Evolutionary conservation across 192 early-diverging fungal species (phyloP), one percentile per base, ranked within the genome.

Genomic region (Entomortierella lignicola): DNA sequence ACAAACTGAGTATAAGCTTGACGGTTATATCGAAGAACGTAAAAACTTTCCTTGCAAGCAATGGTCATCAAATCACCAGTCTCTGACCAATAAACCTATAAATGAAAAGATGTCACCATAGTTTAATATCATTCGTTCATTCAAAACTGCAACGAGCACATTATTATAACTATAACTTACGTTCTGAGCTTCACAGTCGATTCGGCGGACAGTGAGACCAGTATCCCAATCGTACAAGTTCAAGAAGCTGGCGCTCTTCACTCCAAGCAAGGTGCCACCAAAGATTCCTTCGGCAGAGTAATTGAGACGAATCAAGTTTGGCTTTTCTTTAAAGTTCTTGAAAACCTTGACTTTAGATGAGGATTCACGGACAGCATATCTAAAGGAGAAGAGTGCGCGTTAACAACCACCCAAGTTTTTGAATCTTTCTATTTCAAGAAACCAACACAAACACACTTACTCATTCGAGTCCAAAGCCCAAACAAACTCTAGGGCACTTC

Each of bases 201-300:
- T 96, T 50, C 97, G 91, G 37, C 98, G 95, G 29, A 97, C 95
- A 43, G 92, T 82, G 5, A 86, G 81, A 37, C 96, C 96, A 23
- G 93, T 94, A 55, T 99, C 97, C 98, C 98, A 99, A 85, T 99
- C 98, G 66, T 98, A 97, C 51, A 99, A 94, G 80, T 94, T 96
- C 55, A 99, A 82, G 80, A 95, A 96, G 17, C 87, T 85, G 69
- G 89, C 89, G 61, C 91, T 89, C 53, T 92, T 87, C 52, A 99
- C 91, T 60, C 96, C 95, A 20, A 99, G 89, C 60, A 99, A 85
- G 23, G 92, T 88, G 27, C 98, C 98, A 25, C 97, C 97, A 84
- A 86, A 97, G 62, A 99, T 98, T 52, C 94, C 95, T 71, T 99
- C 97, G 3, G 94, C 97, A 29, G 90, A 82, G 82, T 94, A 97